Evolutionary conservation across 2,329 filamentous ascomycete genomes (phyloP).

Genomic region (Pseudocercospora cruenta): DNA sequence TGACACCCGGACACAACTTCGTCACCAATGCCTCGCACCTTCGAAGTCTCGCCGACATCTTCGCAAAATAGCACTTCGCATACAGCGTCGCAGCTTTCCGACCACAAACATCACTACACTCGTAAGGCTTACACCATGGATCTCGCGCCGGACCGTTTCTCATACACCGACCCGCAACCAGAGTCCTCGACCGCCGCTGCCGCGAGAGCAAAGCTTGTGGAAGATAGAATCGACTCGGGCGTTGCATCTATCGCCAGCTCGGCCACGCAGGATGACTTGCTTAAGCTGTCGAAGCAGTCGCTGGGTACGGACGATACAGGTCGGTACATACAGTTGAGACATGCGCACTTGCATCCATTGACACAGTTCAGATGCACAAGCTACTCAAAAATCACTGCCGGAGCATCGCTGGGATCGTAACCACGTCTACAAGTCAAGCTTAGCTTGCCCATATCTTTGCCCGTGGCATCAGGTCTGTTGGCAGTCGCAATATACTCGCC

Average conservation of each 20-base stretch:
- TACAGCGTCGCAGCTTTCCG: neutral
- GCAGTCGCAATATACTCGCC: slow-evolving; percentile 29
- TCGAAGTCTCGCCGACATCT: neutral
- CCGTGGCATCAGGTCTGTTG: slow-evolving; percentile 26
- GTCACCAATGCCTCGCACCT: neutral
- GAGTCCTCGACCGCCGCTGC: slow-evolving; percentile 15
- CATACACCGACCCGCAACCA: slow-evolving; percentile 8
- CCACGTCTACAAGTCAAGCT: slow-evolving; percentile 23
- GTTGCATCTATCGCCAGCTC: neutral
- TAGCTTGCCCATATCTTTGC: slow-evolving; percentile 20
- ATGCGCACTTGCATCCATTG: neutral
- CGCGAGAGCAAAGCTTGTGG: neutral
- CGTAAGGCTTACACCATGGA: neutral
- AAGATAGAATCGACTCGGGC: slow-evolving; percentile 1
- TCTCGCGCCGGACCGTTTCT: slow-evolving; percentile 9
- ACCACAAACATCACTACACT: neutral
- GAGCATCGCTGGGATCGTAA: slow-evolving; percentile 1
- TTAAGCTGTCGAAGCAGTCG: neutral
- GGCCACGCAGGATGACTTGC: neutral
- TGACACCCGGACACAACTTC: neutral
- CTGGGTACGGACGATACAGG: neutral
- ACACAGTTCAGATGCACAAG: neutral
- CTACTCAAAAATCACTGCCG: too few species aligned
- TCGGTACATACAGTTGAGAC: neutral
- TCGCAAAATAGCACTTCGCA: neutral